phyloP scores from a whole-genome alignment of 345 rosid species.

The Populus pruinosa region DNA sequence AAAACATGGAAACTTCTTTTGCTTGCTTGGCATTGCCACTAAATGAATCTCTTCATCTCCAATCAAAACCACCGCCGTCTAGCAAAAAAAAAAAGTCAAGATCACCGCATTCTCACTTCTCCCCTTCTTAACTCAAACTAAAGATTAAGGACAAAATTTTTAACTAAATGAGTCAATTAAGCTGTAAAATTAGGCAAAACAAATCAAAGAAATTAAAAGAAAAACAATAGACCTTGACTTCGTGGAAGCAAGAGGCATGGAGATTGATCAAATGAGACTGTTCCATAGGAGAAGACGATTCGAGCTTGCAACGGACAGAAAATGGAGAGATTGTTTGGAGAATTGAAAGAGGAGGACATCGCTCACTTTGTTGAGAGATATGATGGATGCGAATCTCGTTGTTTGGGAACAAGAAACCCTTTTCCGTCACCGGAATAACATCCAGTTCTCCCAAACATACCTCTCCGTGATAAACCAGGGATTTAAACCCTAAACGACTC shows the following conservation, averaged over 20 bases:
- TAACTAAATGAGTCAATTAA: background rate
- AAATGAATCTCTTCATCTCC: conserved; percentile 90
- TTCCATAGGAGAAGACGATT: conserved; percentile 57
- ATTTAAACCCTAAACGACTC: conserved; percentile 82
- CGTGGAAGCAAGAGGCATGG: conserved; percentile 86
- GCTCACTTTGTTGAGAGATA: conserved; percentile 63
- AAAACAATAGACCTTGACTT: conserved; percentile 55
- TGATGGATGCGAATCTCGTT: conserved; percentile 88
- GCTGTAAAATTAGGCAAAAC: background rate
- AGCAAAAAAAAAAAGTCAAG: background rate
- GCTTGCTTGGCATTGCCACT: conserved; percentile 98
- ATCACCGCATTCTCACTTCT: background rate
- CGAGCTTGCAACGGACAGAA: conserved; percentile 88
- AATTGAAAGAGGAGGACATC: conserved; percentile 91
- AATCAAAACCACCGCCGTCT: conserved; percentile 85
- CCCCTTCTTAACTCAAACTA: background rate
- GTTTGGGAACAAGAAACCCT: conserved; percentile 73
- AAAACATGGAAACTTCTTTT: conserved; percentile 94
- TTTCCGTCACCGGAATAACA: conserved; percentile 44
- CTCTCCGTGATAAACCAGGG: conserved; percentile 79
- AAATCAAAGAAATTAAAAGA: background rate
- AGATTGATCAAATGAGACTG: conserved; percentile 68
- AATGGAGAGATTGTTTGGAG: conserved; percentile 79
- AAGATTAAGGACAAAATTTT: background rate
- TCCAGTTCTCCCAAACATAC: conserved; percentile 78